Percentiles rank a stretch among this genome's conserved stretches.
Conservation (phyloP, 2,329 filamentous ascomycete species). For the Pestalotiopsis sp. region DNA sequence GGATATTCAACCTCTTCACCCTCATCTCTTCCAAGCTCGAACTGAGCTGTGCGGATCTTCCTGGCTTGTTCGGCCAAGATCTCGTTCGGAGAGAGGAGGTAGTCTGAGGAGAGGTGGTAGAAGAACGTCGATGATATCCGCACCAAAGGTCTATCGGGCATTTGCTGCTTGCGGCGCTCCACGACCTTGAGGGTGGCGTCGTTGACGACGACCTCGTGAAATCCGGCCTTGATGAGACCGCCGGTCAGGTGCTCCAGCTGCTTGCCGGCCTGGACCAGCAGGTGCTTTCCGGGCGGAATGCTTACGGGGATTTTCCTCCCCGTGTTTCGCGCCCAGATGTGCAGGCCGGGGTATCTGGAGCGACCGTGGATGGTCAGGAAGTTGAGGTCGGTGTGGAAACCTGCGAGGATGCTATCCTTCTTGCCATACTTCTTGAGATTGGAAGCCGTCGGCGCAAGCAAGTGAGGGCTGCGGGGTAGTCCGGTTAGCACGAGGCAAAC, state of each 20-base stretch:
- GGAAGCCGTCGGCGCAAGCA: slow-evolving; percentile 63
- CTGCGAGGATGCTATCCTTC: slow-evolving; percentile 62
- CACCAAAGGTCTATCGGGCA: slow-evolving; percentile 53
- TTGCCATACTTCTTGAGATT: slow-evolving; percentile 57
- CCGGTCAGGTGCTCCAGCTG: slow-evolving; percentile 65
- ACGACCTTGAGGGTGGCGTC: slow-evolving; percentile 53
- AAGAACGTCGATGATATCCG: slow-evolving; percentile 65
- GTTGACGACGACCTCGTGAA: slow-evolving; percentile 64
- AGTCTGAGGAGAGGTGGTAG: slow-evolving; percentile 62
- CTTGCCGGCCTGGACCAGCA: slow-evolving; percentile 65
- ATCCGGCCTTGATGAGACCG: slow-evolving; percentile 64
- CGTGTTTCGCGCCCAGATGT: slow-evolving; percentile 68
- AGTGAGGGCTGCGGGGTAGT: slow-evolving; percentile 50
- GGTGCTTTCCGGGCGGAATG: slow-evolving; percentile 60
- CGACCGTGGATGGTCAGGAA: slow-evolving; percentile 68
- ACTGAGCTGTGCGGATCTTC: slow-evolving; percentile 48
- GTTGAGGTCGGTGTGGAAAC: slow-evolving; percentile 68
- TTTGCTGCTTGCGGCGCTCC: slow-evolving; percentile 40
- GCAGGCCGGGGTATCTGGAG: slow-evolving; percentile 62
- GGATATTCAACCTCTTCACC: slow-evolving; percentile 51
- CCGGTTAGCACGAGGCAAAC: background rate
- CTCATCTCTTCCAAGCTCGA: slow-evolving; percentile 54
- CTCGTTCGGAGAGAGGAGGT: slow-evolving; percentile 56
- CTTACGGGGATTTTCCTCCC: slow-evolving; percentile 60
- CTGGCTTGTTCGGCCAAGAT: slow-evolving; percentile 47